phyloP scores from a whole-genome alignment of 257 asterid species.

The Petunia secreta region DNA sequence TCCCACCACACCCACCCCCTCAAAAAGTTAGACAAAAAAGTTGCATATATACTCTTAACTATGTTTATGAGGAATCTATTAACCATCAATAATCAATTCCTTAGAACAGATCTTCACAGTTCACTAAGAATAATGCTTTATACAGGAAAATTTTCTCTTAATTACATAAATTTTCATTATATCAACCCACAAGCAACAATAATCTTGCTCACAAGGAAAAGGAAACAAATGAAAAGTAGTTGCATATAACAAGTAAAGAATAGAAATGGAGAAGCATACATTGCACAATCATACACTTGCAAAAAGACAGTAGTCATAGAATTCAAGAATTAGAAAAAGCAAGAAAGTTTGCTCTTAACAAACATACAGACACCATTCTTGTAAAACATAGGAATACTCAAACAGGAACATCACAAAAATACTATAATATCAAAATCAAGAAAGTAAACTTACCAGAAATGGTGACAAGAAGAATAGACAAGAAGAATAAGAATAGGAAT shows the following conservation, averaged over 20 bases:
- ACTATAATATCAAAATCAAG: not conserved
- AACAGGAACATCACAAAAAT: not conserved
- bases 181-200: not conserved
- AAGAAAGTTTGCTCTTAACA: not conserved
- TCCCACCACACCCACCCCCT: no score
- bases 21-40: no score
- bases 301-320: not conserved
- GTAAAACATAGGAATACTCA: constrained; percentile 13
- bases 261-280: not conserved
- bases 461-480: constrained; percentile 38
- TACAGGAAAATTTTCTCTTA: no score
- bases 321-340: not conserved
- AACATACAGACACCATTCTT: constrained; percentile 1
- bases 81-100: no score
- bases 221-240: not conserved
- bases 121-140: no score
- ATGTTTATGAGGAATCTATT: no score
- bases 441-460: constrained; percentile 50
- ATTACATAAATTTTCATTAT: not conserved
- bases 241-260: not conserved
- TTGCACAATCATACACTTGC: not conserved
- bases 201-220: not conserved
- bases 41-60: no score
- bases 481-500: constrained; percentile 41
- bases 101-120: no score